Evolutionary conservation across 176 grass and related monocot species (phyloP).

Genomic region (Triticum monococcum): DNA sequence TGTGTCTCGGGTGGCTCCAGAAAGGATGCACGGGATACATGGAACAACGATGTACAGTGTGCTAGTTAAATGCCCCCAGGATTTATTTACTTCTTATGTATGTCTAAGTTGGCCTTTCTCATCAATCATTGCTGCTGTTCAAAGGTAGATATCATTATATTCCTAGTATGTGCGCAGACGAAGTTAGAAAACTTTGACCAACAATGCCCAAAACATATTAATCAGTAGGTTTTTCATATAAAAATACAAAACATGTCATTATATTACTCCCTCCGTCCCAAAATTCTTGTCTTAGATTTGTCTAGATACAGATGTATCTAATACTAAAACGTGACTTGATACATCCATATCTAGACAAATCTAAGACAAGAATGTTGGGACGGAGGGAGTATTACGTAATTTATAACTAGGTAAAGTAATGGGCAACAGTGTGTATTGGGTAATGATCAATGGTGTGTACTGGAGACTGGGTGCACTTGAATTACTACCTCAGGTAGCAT

Average conservation of each 20-base stretch:
- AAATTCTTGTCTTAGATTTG: too few species aligned
- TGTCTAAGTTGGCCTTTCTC: neutral
- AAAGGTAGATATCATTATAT: neutral
- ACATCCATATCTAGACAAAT: too few species aligned
- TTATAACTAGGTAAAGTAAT: neutral
- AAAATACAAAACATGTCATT: neutral
- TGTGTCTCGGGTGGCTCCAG: neutral
- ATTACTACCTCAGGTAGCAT: neutral
- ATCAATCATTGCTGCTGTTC: neutral
- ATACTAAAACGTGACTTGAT: too few species aligned
- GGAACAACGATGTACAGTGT: neutral
- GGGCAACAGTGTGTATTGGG: neutral
- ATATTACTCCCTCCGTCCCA: too few species aligned
- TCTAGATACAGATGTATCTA: too few species aligned
- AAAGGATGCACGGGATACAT: neutral
- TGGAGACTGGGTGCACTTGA: neutral
- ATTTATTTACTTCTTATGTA: slow-evolving; percentile 17
- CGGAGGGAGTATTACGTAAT: neutral
- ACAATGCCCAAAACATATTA: neutral
- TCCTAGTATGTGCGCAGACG: neutral
- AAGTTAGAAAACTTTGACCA: neutral
- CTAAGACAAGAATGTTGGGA: too few species aligned
- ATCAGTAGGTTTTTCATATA: neutral
- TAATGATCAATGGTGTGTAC: neutral
- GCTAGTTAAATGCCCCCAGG: neutral